Evolutionary conservation across 176 grass and related monocot species (phyloP).

Genomic region (Carex cristatella): DNA sequence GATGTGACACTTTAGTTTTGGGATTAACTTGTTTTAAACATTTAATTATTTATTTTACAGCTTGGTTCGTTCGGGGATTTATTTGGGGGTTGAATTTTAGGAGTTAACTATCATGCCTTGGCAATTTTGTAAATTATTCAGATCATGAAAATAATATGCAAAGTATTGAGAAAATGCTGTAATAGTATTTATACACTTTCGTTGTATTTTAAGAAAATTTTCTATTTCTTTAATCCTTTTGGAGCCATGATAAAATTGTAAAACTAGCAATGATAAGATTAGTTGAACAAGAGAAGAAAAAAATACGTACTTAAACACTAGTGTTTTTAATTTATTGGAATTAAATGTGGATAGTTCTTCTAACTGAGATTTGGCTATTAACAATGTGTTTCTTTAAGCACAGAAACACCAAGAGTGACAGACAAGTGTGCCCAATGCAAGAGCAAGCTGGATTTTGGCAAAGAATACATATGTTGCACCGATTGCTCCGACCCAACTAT

Average conservation of each 20-base stretch:
- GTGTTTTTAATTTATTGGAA: background rate
- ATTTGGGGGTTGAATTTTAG: background rate
- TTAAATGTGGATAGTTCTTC: background rate
- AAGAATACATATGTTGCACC: conserved; percentile 67
- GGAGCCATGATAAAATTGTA: background rate
- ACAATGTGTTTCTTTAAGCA: conserved; percentile 22
- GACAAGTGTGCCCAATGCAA: conserved; percentile 61
- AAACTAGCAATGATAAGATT: background rate
- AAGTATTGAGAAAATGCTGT: background rate
- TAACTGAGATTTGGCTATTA: conserved; percentile 10
- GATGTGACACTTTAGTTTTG: background rate
- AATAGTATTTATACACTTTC: background rate
- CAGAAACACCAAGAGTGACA: conserved; percentile 57
- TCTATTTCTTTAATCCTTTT: background rate
- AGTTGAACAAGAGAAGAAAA: background rate
- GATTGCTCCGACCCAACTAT: conserved; percentile 69
- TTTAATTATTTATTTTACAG: background rate
- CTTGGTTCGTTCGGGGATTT: background rate
- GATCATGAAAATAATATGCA: background rate
- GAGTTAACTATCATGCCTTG: background rate
- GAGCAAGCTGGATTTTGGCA: conserved; percentile 72
- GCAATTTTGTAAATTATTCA: background rate
- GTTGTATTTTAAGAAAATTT: background rate
- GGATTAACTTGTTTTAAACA: background rate
- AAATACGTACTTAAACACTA: background rate